phyloP scores from a whole-genome alignment of 345 rosid genomes.

The Citrus maxima region DNA sequence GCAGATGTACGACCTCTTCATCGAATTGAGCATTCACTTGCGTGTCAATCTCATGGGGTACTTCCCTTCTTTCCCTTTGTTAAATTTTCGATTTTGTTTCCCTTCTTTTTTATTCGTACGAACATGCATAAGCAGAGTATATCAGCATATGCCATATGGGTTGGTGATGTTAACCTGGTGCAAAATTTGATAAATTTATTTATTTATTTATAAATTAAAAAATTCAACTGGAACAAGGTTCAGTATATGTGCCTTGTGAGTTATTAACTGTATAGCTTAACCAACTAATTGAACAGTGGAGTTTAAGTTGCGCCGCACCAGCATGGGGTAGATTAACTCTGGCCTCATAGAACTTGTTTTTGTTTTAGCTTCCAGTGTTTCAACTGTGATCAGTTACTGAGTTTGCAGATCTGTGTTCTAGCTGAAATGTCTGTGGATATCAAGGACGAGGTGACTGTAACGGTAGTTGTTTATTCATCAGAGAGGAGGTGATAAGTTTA shows the following conservation, averaged over 20 bases:
- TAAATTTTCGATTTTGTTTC: background rate
- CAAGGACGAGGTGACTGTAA: background rate
- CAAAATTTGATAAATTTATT: background rate
- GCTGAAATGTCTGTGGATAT: background rate
- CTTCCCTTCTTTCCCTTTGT: background rate
- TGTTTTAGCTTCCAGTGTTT: background rate
- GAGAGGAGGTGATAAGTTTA: background rate
- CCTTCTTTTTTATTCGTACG: background rate
- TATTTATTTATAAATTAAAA: background rate
- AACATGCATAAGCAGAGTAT: background rate
- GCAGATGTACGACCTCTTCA: constrained; percentile 98
- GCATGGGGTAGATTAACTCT: background rate
- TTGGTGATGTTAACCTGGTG: background rate
- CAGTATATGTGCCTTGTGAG: background rate
- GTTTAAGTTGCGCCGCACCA: background rate
- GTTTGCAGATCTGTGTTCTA: constrained; percentile 13
- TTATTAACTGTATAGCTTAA: background rate
- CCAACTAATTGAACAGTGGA: background rate
- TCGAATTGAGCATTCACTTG: constrained; percentile 88
- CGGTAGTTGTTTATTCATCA: background rate
- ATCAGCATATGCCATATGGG: background rate
- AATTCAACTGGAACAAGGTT: background rate
- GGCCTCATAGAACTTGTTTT: background rate
- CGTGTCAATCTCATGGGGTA: constrained; percentile 95
- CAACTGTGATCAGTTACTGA: background rate